Conservation (phyloP, 345 rosid species). For the Lepidium africanum region DNA sequence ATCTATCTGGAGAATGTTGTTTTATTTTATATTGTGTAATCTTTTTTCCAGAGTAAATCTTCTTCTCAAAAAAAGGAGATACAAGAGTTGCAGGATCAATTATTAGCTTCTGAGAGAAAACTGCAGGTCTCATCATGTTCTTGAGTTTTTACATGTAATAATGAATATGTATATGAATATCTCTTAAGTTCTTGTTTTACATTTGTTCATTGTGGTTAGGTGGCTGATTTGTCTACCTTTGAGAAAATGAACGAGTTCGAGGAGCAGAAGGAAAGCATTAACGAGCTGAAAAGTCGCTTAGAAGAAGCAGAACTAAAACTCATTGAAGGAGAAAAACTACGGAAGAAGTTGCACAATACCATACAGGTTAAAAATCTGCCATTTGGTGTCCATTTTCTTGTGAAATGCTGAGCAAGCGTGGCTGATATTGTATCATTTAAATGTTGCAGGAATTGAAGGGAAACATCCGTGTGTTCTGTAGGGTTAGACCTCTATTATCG, state of each 20-base stretch:
- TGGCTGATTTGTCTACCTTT: slow-evolving; percentile 65
- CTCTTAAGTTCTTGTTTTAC: background rate
- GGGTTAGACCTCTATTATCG: slow-evolving; percentile 78
- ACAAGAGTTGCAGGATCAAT: slow-evolving; percentile 53
- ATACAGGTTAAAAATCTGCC: slow-evolving; percentile 52
- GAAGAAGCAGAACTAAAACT: slow-evolving; percentile 84
- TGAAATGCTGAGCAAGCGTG: background rate
- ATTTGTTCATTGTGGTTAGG: slow-evolving; percentile 31
- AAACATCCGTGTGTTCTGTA: slow-evolving; percentile 94
- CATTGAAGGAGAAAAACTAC: slow-evolving; percentile 84
- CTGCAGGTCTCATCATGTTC: slow-evolving; percentile 45
- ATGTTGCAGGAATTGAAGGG: slow-evolving; percentile 82
- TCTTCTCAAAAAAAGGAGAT: slow-evolving; percentile 60
- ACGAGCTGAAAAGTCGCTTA: slow-evolving; percentile 49
- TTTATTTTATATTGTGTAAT: background rate
- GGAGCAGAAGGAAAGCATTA: slow-evolving; percentile 57
- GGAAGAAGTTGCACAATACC: slow-evolving; percentile 91
- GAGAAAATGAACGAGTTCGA: slow-evolving; percentile 71
- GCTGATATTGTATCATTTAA: background rate
- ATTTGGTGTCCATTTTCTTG: background rate
- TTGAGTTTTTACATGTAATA: background rate
- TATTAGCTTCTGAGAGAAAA: slow-evolving; percentile 61
- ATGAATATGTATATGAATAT: background rate
- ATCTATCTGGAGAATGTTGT: background rate
- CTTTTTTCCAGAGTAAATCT: slow-evolving; percentile 51